Evolutionary conservation across 352 stramenopile genomes (phyloP).

Genomic region (Saprolegnia parasitica): DNA sequence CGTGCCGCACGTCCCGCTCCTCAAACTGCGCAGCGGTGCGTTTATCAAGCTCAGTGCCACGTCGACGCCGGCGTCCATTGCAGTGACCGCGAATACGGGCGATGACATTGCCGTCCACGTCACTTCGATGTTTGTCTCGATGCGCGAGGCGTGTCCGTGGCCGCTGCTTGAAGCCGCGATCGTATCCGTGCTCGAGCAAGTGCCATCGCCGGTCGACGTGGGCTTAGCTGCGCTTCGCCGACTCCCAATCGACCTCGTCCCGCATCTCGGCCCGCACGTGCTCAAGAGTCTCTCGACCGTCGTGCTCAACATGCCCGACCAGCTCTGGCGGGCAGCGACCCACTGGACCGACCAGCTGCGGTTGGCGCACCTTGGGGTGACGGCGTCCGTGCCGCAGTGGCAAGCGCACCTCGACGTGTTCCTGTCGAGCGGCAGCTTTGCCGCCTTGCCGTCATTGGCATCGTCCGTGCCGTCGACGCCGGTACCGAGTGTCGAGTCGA

Average conservation of each 20-base stretch:
- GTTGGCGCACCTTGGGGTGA: not conserved
- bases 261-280: not conserved
- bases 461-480: not conserved
- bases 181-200: not conserved
- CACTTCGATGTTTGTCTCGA: conserved; percentile 1
- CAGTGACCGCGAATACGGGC: not conserved
- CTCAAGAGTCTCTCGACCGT: not conserved
- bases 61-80: not conserved
- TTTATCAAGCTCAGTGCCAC: conserved; percentile 13
- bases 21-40: not conserved
- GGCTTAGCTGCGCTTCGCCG: not conserved
- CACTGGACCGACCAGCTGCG: not conserved
- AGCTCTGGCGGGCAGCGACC: not conserved
- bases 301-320: not conserved
- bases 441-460: not conserved
- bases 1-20: conserved; percentile 18
- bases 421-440: not conserved
- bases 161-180: not conserved
- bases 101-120: conserved; percentile 1
- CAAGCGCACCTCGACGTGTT: not conserved
- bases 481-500: not conserved
- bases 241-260: not conserved
- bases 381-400: not conserved
- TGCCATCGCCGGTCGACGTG: not conserved
- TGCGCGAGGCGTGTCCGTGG: conserved; percentile 12